Conservation (phyloP, 2,329 filamentous ascomycete genomes). For the Metarhizium humberi region DNA sequence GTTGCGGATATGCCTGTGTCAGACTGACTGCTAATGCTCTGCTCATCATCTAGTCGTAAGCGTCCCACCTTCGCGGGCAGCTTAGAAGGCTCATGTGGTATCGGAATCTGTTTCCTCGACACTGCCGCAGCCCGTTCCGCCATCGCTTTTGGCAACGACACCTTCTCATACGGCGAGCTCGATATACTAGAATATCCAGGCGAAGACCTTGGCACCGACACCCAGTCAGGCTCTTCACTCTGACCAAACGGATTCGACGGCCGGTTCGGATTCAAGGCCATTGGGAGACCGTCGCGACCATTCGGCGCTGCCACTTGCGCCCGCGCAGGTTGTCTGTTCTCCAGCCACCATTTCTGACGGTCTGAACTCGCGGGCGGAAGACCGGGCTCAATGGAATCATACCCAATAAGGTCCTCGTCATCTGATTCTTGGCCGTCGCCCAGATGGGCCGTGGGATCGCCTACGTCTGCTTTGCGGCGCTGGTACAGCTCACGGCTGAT, state of each 20-base stretch:
- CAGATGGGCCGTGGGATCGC: conserved; percentile 49
- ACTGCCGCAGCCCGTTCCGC: conserved; percentile 27
- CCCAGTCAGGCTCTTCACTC: conserved; percentile 76
- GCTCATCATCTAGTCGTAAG: conserved; percentile 33
- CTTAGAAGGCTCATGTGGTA: conserved; percentile 36
- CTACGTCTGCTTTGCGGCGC: conserved; percentile 57
- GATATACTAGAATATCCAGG: conserved; percentile 49
- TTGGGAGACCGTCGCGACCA: conserved; percentile 37
- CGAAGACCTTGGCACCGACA: conserved; percentile 48
- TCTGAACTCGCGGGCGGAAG: conserved; percentile 60
- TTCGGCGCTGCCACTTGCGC: conserved; percentile 60
- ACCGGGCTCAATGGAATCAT: conserved; percentile 75
- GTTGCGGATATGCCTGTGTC: conserved; percentile 9
- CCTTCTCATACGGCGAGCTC: conserved; percentile 50
- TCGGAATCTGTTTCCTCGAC: conserved; percentile 42
- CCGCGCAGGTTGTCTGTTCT: conserved; percentile 64
- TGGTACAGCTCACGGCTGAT: conserved; percentile 70
- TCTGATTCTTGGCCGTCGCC: conserved; percentile 47
- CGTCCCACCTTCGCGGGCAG: conserved; percentile 37
- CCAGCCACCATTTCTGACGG: conserved; percentile 61
- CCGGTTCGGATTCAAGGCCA: conserved; percentile 62
- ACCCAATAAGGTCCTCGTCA: conserved; percentile 73
- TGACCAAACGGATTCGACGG: conserved; percentile 73
- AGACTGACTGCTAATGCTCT: conserved; percentile 9
- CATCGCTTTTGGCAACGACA: conserved; percentile 39